Conservation (phyloP, 2,329 filamentous ascomycete species). For the Cryphonectria naterciae region DNA sequence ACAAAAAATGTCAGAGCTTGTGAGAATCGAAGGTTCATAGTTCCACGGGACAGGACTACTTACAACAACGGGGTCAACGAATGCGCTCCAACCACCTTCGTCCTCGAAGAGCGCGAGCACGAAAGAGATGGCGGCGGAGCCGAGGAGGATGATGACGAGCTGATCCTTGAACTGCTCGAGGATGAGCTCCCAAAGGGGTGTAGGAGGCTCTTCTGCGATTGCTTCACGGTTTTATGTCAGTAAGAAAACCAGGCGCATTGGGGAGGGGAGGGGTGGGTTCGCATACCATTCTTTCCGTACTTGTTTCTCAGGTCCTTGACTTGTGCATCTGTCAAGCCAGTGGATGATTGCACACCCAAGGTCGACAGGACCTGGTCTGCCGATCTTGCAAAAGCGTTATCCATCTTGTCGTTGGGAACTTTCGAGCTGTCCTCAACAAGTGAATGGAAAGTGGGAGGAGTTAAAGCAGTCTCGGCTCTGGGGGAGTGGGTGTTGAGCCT, state of each 20-base stretch:
- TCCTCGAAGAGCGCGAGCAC: conserved; percentile 91
- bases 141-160: conserved; percentile 91
- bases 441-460: conserved; percentile 21
- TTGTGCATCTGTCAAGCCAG: conserved; percentile 64
- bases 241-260: background rate
- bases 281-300: conserved; percentile 69
- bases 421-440: conserved; percentile 29
- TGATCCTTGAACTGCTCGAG: conserved; percentile 99
- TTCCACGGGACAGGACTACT: conserved; percentile 45
- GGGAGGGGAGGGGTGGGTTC: conserved; percentile 17
- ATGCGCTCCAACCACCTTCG: conserved; percentile 92
- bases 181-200: conserved; percentile 93
- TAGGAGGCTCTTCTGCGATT: conserved; percentile 86
- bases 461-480: background rate
- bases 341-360: conserved; percentile 59
- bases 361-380: conserved; percentile 61
- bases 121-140: conserved; percentile 91
- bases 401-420: conserved; percentile 49
- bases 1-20: background rate
- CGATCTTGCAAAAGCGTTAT: conserved; percentile 64
- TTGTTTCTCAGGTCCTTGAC: conserved; percentile 59
- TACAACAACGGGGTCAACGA: conserved; percentile 94
- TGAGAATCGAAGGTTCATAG: no score
- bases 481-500: conserved; percentile 7
- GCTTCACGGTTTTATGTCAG: conserved; percentile 42